Conservation (phyloP, 305 asterid genomes). For the Fraxinus floribunda region DNA sequence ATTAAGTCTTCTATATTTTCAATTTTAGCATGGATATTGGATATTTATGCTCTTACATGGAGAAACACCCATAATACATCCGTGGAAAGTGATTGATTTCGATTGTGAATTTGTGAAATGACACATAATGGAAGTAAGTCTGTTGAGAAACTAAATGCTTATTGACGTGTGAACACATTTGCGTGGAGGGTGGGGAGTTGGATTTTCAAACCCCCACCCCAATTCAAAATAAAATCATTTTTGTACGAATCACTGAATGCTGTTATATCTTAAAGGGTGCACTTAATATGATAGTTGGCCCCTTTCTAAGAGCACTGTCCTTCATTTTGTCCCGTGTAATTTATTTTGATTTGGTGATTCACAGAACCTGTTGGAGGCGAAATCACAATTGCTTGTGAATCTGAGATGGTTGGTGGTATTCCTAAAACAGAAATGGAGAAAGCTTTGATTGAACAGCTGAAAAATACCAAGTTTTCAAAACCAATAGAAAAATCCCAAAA, state of each 20-base stretch:
- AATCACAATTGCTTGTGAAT: conserved; percentile 72
- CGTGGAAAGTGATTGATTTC: neutral
- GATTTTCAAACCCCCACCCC: neutral
- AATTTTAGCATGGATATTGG: neutral
- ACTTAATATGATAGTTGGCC: neutral
- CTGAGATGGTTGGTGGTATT: conserved; percentile 47
- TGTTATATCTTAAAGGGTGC: conserved; percentile 2
- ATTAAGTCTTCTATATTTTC: neutral
- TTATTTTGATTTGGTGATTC: conserved; percentile 17
- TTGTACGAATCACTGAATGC: conserved; percentile 6
- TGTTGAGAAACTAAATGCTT: neutral
- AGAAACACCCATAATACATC: neutral
- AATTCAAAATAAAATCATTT: neutral
- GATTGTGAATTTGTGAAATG: neutral
- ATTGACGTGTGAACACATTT: neutral
- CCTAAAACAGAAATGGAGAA: conserved; percentile 60
- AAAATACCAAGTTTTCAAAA: conserved; percentile 47
- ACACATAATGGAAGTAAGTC: neutral
- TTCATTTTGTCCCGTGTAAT: conserved; percentile 19
- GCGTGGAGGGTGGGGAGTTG: neutral
- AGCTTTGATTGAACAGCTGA: conserved; percentile 68
- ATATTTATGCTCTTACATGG: neutral
- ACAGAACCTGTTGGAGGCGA: conserved; percentile 94
- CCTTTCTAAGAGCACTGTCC: neutral
- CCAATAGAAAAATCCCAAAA: conserved; percentile 47